phyloP scores from a whole-genome alignment of 345 rosid genomes.

The Eucalyptus regnans region DNA sequence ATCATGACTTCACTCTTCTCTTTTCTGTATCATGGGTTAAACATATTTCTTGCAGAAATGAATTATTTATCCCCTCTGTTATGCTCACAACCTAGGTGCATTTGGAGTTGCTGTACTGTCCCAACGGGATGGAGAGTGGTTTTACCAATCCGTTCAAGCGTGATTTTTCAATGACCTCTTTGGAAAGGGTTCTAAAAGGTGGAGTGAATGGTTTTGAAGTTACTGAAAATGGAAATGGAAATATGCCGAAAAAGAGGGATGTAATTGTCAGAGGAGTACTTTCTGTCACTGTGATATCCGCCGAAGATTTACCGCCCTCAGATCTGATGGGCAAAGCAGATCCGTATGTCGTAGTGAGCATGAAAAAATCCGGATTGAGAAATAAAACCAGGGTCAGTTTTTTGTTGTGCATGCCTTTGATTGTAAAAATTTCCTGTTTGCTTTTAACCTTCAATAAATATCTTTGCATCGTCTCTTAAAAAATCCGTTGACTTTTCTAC shows the following conservation, averaged over 20 bases:
- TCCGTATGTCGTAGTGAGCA: constrained; percentile 71
- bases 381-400: constrained; percentile 38
- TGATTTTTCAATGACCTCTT: constrained; percentile 59
- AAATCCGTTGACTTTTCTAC: neutral
- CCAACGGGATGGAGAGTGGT: constrained; percentile 59
- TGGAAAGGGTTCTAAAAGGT: constrained; percentile 76
- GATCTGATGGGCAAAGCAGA: constrained; percentile 98
- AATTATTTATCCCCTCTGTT: neutral
- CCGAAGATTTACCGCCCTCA: constrained; percentile 69
- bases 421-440: neutral
- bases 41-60: neutral
- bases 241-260: constrained; percentile 49
- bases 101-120: constrained; percentile 83
- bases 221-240: constrained; percentile 34
- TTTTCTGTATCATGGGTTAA: neutral
- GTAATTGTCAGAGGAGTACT: constrained; percentile 93
- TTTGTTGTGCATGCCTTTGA: neutral
- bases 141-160: constrained; percentile 50
- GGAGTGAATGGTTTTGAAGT: constrained; percentile 38
- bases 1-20: neutral
- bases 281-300: constrained; percentile 81
- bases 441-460: neutral
- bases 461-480: neutral
- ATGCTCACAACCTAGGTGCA: constrained; percentile 51
- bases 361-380: constrained; percentile 77